A percentile compares a stretch with the other conserved stretches of the same genome.
Conservation (phyloP, 2,329 filamentous ascomycete genomes). For the Elsinoe necatrix region DNA sequence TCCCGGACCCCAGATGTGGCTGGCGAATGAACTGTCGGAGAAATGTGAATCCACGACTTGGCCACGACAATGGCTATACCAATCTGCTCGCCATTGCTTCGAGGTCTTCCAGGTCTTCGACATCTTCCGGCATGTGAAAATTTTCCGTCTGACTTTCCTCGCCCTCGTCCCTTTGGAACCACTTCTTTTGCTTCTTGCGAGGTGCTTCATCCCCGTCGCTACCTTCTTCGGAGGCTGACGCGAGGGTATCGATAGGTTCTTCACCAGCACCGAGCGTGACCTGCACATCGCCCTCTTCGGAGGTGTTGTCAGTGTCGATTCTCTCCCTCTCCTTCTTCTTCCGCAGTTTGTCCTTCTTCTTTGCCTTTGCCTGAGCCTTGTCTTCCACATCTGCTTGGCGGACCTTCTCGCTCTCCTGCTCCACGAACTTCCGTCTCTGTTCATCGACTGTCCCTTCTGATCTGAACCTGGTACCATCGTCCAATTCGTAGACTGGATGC, state of each 20-base stretch:
- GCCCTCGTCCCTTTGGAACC: constrained; percentile 62
- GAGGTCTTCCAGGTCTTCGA: constrained; percentile 70
- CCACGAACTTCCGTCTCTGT: constrained; percentile 70
- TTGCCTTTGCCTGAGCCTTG: constrained; percentile 70
- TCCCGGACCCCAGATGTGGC: background rate
- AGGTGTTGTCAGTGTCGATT: constrained; percentile 40
- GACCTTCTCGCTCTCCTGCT: constrained; percentile 63
- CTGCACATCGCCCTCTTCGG: constrained; percentile 24
- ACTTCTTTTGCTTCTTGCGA: constrained; percentile 64
- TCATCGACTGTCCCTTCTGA: constrained; percentile 65
- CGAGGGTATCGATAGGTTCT: constrained; percentile 23
- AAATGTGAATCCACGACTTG: constrained; percentile 3
- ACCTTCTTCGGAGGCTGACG: constrained; percentile 31
- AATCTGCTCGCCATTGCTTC: constrained; percentile 68
- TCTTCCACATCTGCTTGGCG: constrained; percentile 69
- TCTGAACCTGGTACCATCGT: constrained; percentile 73
- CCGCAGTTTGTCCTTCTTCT: constrained; percentile 65
- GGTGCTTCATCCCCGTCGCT: constrained; percentile 40
- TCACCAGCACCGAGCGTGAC: constrained; percentile 24
- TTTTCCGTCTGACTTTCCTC: constrained; percentile 40
- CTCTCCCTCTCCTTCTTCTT: constrained; percentile 61
- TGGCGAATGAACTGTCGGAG: background rate
- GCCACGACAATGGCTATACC: constrained; percentile 35
- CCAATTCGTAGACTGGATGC: constrained; percentile 79
- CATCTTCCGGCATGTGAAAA: constrained; percentile 53